Percentiles rank a stretch among this genome's conserved stretches.
phyloP scores from a whole-genome alignment of 2,329 filamentous ascomycete genomes.

The Colletotrichum cereale region DNA sequence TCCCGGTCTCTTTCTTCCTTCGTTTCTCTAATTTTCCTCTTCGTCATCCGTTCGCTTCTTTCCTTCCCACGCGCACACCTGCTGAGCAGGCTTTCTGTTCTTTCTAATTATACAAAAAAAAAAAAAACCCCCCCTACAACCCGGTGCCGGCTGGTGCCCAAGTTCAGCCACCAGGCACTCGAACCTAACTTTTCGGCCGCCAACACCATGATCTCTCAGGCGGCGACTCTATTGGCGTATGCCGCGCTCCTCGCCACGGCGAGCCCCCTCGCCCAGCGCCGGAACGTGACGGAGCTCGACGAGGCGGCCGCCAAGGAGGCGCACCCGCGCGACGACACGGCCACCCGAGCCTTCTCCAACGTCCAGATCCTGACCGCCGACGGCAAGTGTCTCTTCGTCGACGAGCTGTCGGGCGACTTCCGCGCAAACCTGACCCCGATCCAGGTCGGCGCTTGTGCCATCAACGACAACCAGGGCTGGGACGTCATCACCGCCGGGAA shows the following conservation, averaged over 20 bases:
- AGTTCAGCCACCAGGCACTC: not conserved
- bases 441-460: constrained; percentile 58
- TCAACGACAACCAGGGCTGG: constrained; percentile 59
- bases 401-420: constrained; percentile 61
- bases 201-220: constrained; percentile 43
- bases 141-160: too few relatives aligned
- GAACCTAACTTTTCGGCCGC: not conserved
- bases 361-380: constrained; percentile 60
- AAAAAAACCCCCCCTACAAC: too few relatives aligned
- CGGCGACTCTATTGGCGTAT: constrained; percentile 46
- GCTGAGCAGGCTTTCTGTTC: constrained; percentile 47
- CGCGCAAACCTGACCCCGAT: constrained; percentile 61
- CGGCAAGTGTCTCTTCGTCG: constrained; percentile 60
- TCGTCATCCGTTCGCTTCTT: constrained; percentile 36
- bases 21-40: constrained; percentile 16
- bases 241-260: constrained; percentile 46
- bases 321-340: constrained; percentile 58
- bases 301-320: constrained; percentile 58
- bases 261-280: constrained; percentile 46
- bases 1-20: constrained; percentile 41
- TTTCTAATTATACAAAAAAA: too few relatives aligned
- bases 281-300: constrained; percentile 57
- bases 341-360: constrained; percentile 58
- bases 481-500: constrained; percentile 63
- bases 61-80: constrained; percentile 43